Base-by-base conservation (phyloP, 2,329 filamentous ascomycete species). In the Fusarium longipes region DNA sequence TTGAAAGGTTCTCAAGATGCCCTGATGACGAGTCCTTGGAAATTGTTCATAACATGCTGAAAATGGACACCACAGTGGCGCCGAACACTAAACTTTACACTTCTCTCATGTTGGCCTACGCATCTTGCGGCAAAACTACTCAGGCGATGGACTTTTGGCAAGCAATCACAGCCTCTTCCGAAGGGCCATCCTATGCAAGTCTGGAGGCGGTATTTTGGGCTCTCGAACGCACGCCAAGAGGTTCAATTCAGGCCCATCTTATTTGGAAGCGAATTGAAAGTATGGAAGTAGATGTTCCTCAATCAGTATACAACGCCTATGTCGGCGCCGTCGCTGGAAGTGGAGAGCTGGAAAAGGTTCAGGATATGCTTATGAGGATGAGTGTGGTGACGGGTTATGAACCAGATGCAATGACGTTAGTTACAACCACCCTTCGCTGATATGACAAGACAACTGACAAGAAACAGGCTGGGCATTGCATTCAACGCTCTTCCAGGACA, bases 1-100 rank as follows among this genome's bases (percentile, higher is more conserved):
- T 98, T 57, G 87, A 92, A 61, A 92, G 93, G 4, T 86, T 97
- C 24, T 89, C 90, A 5, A 77, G 78, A n/a, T 78, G 80, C 39
- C 79, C 79, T 2, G 80, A 82, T 54, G 29, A 80, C 2, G 88
- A 92, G 56, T 89, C 88, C 39, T 81, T 97, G 20, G 87, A 89
- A 59, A 87, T 91, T 64, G 87, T 97, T 3, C 91, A 97, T 80
- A 97, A 97, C 75, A 95, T 97, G 87, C 84, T 97, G 69, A 98
- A 97, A 80, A 89, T 97, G 77, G 96, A 99, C 77, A 85, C 89
- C n/a, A 86, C 87, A 39, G 85, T 98, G 35, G 89, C 94, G 70
- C 85, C 90, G 6, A 89, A 86, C 70, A 98, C 95, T 1, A 83
- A 82, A 55, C 82, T 98, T 3, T 88, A 91, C 71, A 98, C 97